A percentile compares a stretch with the other conserved stretches of the same genome.
Conservation (phyloP, 2,329 filamentous ascomycete genomes). For the Dothideomycetes sp. region DNA sequence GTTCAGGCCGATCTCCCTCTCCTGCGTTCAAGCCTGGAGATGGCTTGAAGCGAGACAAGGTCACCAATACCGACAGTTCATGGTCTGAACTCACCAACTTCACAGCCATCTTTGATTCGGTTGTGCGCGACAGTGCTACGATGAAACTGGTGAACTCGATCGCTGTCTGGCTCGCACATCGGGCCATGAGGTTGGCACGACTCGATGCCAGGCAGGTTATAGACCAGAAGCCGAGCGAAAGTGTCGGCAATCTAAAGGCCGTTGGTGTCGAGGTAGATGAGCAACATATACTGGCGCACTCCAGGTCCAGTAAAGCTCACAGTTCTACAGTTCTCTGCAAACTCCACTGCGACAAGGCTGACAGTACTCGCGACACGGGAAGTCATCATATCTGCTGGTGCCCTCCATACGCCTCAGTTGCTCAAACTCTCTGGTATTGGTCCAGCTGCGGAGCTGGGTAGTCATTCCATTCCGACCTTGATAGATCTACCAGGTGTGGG, state of each 20-base stretch:
- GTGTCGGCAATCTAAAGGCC: constrained; percentile 1
- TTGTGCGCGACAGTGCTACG: too few species aligned
- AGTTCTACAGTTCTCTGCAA: constrained; percentile 13
- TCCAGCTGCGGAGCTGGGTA: constrained; percentile 37
- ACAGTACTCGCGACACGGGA: constrained; percentile 16
- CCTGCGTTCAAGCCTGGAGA: constrained; percentile 7
- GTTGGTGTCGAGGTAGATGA: constrained; percentile 10
- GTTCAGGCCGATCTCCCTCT: constrained; percentile 9
- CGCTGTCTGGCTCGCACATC: too few species aligned
- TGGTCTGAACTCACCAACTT: too few species aligned
- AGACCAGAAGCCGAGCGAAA: neutral
- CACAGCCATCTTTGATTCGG: too few species aligned
- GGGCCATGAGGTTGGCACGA: neutral
- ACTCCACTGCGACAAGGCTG: constrained; percentile 11
- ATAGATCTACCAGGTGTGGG: constrained; percentile 52
- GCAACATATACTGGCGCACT: neutral
- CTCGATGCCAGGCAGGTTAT: neutral
- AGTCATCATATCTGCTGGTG: constrained; percentile 19
- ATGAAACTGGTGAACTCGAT: too few species aligned
- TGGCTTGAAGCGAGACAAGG: constrained; percentile 11
- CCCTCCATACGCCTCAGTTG: constrained; percentile 19
- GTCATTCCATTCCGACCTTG: constrained; percentile 36
- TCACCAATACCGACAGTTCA: constrained; percentile 1
- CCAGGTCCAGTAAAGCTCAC: neutral
- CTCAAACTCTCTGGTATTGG: constrained; percentile 44